Base-by-base conservation (phyloP, 2,329 filamentous ascomycete species). In the Sporothrix schenckii region DNA sequence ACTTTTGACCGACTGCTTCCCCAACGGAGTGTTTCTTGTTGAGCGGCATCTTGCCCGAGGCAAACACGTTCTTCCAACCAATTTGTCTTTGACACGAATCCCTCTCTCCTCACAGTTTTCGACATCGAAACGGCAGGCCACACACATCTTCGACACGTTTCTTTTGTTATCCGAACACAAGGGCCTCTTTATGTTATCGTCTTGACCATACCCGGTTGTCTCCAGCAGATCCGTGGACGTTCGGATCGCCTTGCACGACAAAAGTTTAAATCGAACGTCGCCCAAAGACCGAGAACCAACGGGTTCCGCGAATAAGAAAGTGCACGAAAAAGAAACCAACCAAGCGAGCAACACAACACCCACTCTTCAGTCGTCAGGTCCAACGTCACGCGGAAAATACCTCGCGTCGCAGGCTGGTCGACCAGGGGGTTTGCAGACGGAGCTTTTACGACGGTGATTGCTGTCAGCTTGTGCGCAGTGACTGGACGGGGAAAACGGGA, bases 381-480 rank as follows among this genome's bases (percentile, higher is more conserved):
- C 47, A 9, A 39, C 6, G 9, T 39, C 27, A 34, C 27, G 13
- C 52, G 52, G 53, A 58, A 39, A 58, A 58, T 58, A 61, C 39
- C 39, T 24, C 39, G 41, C 41, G n/a, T 47, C 21, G 19, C 39
- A 47, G n/a, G 21, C 41, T 24, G 13, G 58, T 44, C 21, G 58
- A 63, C 58, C 58, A 63, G 58, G 54, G 54, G 54, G 58, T 19
- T 63, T 63, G 39, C 58, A 47, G 24, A 47, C 58, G 58, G 58
- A 47, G 58, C 19, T 27, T 61, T 47, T 63, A 63, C 39, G 58
- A 27, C 41, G 58, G n/a, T 16, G 13, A 5, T 54, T 21, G 41
- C 41, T 44, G 58, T 27, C 58, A 24, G 41, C 47, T 24, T 34
- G 21, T 63, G 13, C 58, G 19, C 39, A 19, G n/a, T n/a, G 34